phyloP scores from a whole-genome alignment of 192 early-diverging fungal species.

The Linderina pennispora region DNA sequence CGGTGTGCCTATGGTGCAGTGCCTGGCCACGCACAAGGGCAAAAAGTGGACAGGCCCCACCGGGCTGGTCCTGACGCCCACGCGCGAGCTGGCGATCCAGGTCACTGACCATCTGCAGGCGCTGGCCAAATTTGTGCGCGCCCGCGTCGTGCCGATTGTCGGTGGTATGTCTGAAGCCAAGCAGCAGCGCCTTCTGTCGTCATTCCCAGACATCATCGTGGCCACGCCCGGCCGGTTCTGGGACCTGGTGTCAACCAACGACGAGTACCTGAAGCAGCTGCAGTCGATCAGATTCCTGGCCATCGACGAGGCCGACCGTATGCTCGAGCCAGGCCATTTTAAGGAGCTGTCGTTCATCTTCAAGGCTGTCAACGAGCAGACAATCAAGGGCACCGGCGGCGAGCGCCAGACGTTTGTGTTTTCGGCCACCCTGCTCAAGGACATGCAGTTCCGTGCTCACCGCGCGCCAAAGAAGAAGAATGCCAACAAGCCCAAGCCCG shows the following conservation, averaged over 20 bases:
- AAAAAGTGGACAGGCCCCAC: slow-evolving; percentile 15
- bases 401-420: slow-evolving; percentile 85
- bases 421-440: slow-evolving; percentile 77
- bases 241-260: slow-evolving; percentile 57
- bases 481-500: slow-evolving; percentile 17
- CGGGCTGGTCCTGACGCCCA: slow-evolving; percentile 84
- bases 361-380: slow-evolving; percentile 34
- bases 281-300: slow-evolving; percentile 63
- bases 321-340: slow-evolving; percentile 77
- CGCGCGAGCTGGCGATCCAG: slow-evolving; percentile 94
- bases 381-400: slow-evolving; percentile 10
- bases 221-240: slow-evolving; percentile 80
- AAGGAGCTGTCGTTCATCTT: slow-evolving; percentile 63
- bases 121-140: slow-evolving; percentile 40
- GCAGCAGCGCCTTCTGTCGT: slow-evolving; percentile 68
- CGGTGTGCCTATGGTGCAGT: slow-evolving; percentile 87
- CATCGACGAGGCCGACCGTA: slow-evolving; percentile 79
- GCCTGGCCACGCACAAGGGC: slow-evolving; percentile 47
- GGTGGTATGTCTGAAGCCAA: slow-evolving; percentile 95
- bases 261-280: slow-evolving; percentile 50
- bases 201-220: slow-evolving; percentile 65
- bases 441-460: slow-evolving; percentile 31
- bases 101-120: slow-evolving; percentile 75
- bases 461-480: slow-evolving; percentile 14
- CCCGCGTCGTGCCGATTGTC: slow-evolving; percentile 70